Evolutionary conservation across 2,329 filamentous ascomycete genomes (phyloP), one percentile per base, ranked within the genome.

Genomic region (Colletotrichum tabaci): DNA sequence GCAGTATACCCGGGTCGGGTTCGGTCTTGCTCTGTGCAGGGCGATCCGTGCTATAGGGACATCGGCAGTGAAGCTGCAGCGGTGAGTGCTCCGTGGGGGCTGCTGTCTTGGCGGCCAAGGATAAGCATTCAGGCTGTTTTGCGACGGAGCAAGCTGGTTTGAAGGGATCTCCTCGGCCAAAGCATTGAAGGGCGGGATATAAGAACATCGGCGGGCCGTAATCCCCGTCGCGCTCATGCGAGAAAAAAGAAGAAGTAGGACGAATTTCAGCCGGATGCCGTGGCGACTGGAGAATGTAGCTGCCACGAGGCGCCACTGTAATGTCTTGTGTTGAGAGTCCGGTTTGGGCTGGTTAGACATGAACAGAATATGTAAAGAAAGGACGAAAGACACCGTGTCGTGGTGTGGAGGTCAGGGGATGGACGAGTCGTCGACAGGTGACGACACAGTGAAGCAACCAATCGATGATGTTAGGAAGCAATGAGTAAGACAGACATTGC

Each of bases 211-310:
- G 15, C 30, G 49, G 50, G 44, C 44, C 30, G 49, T 26, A 63
- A 68, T 63, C 35, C 68, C 44, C 64, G 57, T 44, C 21, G 18
- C 62, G 18, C 53, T 71, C 50, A 67, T 67, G 68, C 68, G 38
- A 62, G 49, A 30, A 44, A 38, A 26, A 8, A 40, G 67, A 55
- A 30, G 12, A 55, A 47, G 26, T 30, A 35, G 30, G 53, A 13
- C 61, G 47, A 40, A 50, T 30, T 53, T 35, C 30, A 49, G 21
- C 21, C 40, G 55, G 44, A 40, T 57, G 40, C 44, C 66, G 62
- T 66, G 47, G 40, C 47, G 42, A 40, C 42, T 42, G 66, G 61
- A 40, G 46, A 18, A 42, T 21, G 40, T 56, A 49, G 62, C 49
- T 42, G 30, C 16, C 50, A 52, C 4, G 61, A 50, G 30, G 30